Base-by-base conservation (phyloP, 352 stramenopile genomes). In the Paralagenidium karlingii region DNA sequence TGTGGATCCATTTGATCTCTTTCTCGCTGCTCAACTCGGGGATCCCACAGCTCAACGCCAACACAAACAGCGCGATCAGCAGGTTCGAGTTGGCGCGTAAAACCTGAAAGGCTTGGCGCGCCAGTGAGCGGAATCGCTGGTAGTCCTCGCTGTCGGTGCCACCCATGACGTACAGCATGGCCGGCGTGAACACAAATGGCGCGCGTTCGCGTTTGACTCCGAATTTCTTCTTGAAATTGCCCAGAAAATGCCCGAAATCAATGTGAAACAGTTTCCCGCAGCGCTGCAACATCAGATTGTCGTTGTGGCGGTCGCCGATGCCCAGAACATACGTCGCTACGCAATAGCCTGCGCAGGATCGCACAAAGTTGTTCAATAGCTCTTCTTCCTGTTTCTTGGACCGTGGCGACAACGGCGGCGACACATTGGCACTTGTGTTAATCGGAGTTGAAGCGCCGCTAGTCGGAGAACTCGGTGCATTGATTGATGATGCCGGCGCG, bases 191-290 rank as follows among this genome's bases (percentile, higher is more conserved):
- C n/a, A 96, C 69, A 42, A 97, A 97, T 24, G 79, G 78, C 1
- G 82, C 73, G 19, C 76, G 74, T 49, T 97, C 89, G 6, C 87
- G 63, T 49, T 94, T 94, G 29, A 96, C 69, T 8, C 89, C 89
- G 11, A 94, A 44, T 45, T 96, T 96, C 18, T 60, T 82, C 58
- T 97, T 97, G 57, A 96, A 97, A 36, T 97, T 94, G n/a, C 88
- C 88, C 20, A 97, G 53, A 38, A 97, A 96, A 49, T 97, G 89
- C 1, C 92, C 91, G 50, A 97, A 98, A 41, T 98, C 92, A 38
- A 98, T 97, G 71, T 98, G 92, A 58, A 98, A 97, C 18, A 97
- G 75, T 45, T 92, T 93, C 0, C 91, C 91, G 5, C 87, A 80
- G 13, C 68, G 66, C 49, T 94, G 94, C 33, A 97, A 57, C 92